Conservation (phyloP, 2,329 filamentous ascomycete genomes). For the Thermomyces lanuginosus region DNA sequence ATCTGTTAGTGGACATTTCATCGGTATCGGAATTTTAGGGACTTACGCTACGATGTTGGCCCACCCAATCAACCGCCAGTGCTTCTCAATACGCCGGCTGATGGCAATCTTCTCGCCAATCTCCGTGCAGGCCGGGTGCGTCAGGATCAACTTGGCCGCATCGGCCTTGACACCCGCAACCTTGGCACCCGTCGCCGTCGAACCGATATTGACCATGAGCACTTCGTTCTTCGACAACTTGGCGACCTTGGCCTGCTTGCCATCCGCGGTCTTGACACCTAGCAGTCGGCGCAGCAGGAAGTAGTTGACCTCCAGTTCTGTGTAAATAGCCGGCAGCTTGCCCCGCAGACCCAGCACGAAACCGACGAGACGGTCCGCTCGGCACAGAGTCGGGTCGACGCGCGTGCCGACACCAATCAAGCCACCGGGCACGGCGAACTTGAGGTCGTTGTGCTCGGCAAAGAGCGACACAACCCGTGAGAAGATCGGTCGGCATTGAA, state of each 20-base stretch:
- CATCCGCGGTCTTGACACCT: constrained; percentile 93
- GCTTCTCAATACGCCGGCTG: constrained; percentile 94
- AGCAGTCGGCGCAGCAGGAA: constrained; percentile 87
- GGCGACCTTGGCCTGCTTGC: constrained; percentile 98
- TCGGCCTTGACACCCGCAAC: constrained; percentile 94
- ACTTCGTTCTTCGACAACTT: constrained; percentile 98
- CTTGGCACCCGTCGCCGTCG: constrained; percentile 92
- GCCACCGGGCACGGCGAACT: constrained; percentile 93
- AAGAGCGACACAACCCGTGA: constrained; percentile 88
- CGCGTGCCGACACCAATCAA: constrained; percentile 96
- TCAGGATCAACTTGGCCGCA: constrained; percentile 85
- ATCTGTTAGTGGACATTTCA: constrained; percentile 2
- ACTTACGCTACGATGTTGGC: constrained; percentile 53
- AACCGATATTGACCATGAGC: constrained; percentile 99
- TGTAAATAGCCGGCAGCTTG: constrained; percentile 89
- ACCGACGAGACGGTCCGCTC: constrained; percentile 95
- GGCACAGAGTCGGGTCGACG: constrained; percentile 93
- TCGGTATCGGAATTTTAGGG: constrained; percentile 1
- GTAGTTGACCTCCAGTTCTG: constrained; percentile 97
- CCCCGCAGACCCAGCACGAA: constrained; percentile 94
- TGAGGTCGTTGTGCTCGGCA: constrained; percentile 94
- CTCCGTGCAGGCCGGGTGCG: constrained; percentile 87
- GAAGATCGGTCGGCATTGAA: constrained; percentile 95
- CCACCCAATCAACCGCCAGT: constrained; percentile 93
- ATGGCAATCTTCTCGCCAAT: constrained; percentile 96